Base-by-base conservation (phyloP, 495 filamentous ascomycete species). In the Daldinia vernicosa region DNA sequence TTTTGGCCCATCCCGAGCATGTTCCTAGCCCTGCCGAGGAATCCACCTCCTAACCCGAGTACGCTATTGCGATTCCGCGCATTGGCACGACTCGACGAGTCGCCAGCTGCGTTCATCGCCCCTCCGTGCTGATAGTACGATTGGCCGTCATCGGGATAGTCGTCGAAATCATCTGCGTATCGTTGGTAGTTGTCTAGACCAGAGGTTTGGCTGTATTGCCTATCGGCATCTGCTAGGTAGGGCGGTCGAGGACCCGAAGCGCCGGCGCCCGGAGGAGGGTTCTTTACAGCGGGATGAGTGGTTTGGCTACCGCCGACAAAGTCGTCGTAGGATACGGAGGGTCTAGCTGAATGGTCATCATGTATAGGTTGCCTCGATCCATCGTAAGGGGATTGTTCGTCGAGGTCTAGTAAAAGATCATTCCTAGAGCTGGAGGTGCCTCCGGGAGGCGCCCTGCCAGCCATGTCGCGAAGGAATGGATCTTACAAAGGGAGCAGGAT, bases 311-410 rank as follows among this genome's bases (percentile, higher is more conserved):
- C 88, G 54, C 95, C 96, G 64, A 99, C 89, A 75, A 98, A 99
- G 58, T 94, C 89, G 83, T 98, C 95, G 78, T 98, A 97, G 33
- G 95, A 97, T 53, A 94, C 86, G 22, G 94, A 98, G 51, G 93
- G 92, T 61, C 95, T 91, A 61, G 89, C 79, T 67, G 88, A 85
- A 35, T 84, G 82, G 74, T 95, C 90, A 78, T 97, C 93, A 76
- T 90, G 91, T 60, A 92, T 80, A 4, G 91, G 87, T 35, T 92
- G 89, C 45, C 86, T 84, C 73, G 91, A 88, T 15, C 92, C 93
- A 77, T 87, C 89, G 78, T 97, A 95, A 24, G 87, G 77, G 15
- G 92, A 87, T 63, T 88, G 86, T 28, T 89, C 84, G 53, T 91
- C 90, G 67, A 95, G 84, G 76, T 95, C 90, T 76, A 97, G 86